A percentile compares a stretch with the other conserved stretches of the same genome.
phyloP scores from a whole-genome alignment of 1,284 basidiomycete genomes.

The Tilletiopsis washingtonensis region DNA sequence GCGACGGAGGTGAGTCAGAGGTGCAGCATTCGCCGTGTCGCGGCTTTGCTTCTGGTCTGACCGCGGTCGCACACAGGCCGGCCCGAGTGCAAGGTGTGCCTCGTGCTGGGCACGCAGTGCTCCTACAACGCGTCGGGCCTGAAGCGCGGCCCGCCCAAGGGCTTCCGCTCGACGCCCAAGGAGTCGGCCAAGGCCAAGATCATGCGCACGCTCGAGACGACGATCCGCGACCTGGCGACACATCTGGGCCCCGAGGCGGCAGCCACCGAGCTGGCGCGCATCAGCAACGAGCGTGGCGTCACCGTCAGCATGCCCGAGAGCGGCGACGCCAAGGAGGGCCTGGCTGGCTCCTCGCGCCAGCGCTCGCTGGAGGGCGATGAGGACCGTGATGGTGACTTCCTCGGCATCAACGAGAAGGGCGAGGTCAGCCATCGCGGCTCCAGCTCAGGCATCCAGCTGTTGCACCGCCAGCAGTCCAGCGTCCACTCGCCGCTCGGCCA shows the following conservation, averaged over 20 bases:
- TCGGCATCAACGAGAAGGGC: conserved; percentile 19
- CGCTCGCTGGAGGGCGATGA: conserved; percentile 4
- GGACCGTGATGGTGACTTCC: conserved; percentile 10
- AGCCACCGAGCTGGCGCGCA: conserved; percentile 22
- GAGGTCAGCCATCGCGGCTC: conserved; percentile 36
- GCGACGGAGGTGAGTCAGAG: conserved; percentile 23
- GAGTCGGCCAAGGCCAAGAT: conserved; percentile 32
- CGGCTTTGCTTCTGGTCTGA: not conserved
- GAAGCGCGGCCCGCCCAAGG: conserved; percentile 37
- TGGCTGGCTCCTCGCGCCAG: not conserved
- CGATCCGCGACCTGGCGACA: conserved; percentile 29
- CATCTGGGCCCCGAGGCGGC: conserved; percentile 28
- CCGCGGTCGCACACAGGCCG: conserved; percentile 5
- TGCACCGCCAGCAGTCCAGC: conserved; percentile 4
- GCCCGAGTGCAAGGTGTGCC: conserved; percentile 35
- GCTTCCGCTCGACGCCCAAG: conserved; percentile 33
- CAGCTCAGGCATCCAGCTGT: conserved; percentile 32
- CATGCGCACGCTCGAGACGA: conserved; percentile 30
- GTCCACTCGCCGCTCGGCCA: not conserved
- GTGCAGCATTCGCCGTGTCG: not conserved
- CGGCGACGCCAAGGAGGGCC: not conserved
- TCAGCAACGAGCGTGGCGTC: conserved; percentile 19
- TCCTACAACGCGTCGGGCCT: conserved; percentile 29
- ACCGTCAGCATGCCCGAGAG: not conserved
- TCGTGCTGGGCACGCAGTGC: conserved; percentile 30